These are phyloP conservation scores for Quercus engelmannii DNA, from an alignment of 306 rosid species.

Conservation along the genomic window DNA sequence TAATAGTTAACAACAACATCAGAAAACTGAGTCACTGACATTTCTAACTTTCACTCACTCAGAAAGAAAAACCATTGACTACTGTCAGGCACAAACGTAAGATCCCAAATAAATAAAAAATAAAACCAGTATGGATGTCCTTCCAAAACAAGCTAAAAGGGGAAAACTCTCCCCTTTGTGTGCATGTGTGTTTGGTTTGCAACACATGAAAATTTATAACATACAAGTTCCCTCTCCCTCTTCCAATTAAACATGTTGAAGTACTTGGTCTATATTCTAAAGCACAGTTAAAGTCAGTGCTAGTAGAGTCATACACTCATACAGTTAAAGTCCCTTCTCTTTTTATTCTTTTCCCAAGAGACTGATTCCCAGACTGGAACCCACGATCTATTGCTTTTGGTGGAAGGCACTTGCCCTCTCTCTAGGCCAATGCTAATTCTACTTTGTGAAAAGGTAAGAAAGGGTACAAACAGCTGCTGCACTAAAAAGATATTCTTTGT, in stretches of 20 bases:
- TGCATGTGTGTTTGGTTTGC: background rate
- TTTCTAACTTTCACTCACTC: conserved; percentile 2
- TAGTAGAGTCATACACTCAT: no score
- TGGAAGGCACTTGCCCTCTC: no score
- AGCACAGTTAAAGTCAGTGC: background rate
- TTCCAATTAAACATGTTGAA: background rate
- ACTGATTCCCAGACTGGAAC: no score
- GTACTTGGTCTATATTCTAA: background rate
- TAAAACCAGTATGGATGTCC: background rate
- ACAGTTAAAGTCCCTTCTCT: no score
- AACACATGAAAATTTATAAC: background rate
- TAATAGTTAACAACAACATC: conserved; percentile 11
- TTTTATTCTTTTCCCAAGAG: background rate
- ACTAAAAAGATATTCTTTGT: background rate
- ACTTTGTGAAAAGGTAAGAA: background rate
- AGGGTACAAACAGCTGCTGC: background rate
- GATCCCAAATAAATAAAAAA: background rate
- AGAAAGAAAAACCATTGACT: background rate
- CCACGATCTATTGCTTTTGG: no score
- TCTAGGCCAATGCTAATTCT: background rate
- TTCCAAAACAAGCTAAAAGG: background rate
- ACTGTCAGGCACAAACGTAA: background rate
- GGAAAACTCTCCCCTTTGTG: background rate
- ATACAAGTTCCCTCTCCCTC: background rate
- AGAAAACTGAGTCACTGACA: conserved; percentile 4